phyloP scores from a whole-genome alignment of 1,139 yeast species.

The Pneumocystis jirovecii region DNA sequence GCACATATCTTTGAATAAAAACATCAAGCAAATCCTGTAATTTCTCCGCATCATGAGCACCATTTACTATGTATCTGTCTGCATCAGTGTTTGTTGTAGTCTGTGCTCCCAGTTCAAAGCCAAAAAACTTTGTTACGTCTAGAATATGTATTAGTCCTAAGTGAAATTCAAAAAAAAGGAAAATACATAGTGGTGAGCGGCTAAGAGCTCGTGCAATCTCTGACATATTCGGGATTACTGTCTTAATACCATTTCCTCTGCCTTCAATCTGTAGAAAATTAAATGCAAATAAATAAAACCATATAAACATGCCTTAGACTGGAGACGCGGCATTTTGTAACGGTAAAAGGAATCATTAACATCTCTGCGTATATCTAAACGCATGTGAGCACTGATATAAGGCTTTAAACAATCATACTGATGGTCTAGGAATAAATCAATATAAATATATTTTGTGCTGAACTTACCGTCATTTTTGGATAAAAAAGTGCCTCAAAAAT shows the following conservation, averaged over 20 bases:
- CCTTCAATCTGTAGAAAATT: conserved; percentile 52
- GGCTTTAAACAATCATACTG: not conserved
- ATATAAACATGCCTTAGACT: conserved; percentile 39
- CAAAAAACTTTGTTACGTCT: conserved; percentile 72
- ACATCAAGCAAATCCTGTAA: conserved; percentile 91
- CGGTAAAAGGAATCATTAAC: conserved; percentile 97
- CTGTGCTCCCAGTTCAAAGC: conserved; percentile 95
- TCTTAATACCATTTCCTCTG: conserved; percentile 97
- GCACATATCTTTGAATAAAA: conserved; percentile 78
- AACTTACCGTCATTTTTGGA: not conserved
- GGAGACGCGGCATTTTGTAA: conserved; percentile 96
- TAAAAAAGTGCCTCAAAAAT: not conserved
- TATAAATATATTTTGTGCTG: not conserved
- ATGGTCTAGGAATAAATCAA: not conserved
- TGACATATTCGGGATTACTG: conserved; percentile 75
- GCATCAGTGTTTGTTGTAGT: conserved; percentile 63
- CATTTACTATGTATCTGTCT: conserved; percentile 86
- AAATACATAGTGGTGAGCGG: conserved; percentile 65
- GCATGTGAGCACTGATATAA: not conserved
- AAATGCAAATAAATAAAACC: not conserved
- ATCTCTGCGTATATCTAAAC: conserved; percentile 68
- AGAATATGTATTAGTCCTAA: not conserved
- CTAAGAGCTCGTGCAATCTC: conserved; percentile 92
- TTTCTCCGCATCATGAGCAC: conserved; percentile 81
- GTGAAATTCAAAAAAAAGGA: conserved; percentile 3